These are phyloP conservation scores for Leccinum variicolor DNA, from an alignment of 768 basidiomycete species.

Conservation along the genomic window DNA sequence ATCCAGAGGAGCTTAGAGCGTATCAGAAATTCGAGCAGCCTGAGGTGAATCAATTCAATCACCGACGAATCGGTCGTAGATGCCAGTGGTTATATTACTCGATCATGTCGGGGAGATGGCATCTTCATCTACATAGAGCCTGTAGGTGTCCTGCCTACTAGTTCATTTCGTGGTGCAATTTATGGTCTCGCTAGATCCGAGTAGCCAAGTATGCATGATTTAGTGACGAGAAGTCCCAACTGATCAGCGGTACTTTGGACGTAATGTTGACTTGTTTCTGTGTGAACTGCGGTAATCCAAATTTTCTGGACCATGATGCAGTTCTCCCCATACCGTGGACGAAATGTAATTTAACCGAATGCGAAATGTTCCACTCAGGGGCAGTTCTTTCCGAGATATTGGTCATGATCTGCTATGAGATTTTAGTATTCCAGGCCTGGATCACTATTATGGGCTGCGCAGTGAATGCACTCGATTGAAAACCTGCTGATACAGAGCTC, in stretches of 20 bases:
- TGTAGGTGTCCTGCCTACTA: background rate
- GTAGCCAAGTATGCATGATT: background rate
- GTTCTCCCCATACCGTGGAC: too few species aligned
- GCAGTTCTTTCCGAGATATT: too few species aligned
- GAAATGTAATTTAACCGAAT: too few species aligned
- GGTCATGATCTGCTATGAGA: too few species aligned
- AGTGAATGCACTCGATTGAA: too few species aligned
- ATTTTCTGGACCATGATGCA: background rate
- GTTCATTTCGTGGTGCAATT: background rate
- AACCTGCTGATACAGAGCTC: too few species aligned
- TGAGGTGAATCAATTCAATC: background rate
- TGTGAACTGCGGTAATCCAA: background rate
- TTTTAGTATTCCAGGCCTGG: too few species aligned
- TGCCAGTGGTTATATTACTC: background rate
- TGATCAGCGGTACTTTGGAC: background rate
- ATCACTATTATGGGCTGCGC: too few species aligned
- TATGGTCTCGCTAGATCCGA: background rate
- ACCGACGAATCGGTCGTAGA: background rate
- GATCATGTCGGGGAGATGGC: background rate
- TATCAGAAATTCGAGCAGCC: background rate
- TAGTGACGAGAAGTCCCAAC: background rate
- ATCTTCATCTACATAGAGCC: background rate
- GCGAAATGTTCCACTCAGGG: too few species aligned
- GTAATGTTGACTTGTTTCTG: background rate
- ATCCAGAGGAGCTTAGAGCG: too few species aligned